Evolutionary conservation across 768 basidiomycete genomes (phyloP).

Genomic region (Tricholoma hemisulphureum): DNA sequence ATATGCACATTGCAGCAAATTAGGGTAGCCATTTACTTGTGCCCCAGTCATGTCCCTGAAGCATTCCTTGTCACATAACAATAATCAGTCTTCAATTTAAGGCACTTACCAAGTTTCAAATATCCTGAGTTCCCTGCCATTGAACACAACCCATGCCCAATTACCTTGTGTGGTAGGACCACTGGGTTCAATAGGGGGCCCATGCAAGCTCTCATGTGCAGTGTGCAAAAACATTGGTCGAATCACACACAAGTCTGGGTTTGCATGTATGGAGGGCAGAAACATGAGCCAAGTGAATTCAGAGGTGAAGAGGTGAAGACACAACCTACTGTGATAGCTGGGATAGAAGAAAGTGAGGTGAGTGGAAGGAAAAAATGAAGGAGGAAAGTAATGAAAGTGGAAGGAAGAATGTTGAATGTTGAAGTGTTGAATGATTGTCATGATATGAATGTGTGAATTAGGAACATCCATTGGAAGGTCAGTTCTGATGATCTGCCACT

Average conservation of each 20-base stretch:
- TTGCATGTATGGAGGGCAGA: not conserved
- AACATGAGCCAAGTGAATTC: not conserved
- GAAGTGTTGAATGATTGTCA: not conserved
- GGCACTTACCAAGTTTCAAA: constrained; percentile 3
- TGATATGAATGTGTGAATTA: not conserved
- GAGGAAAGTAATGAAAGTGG: not conserved
- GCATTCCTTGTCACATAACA: not conserved
- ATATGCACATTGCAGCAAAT: not conserved
- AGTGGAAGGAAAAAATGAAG: not conserved
- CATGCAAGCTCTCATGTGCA: not conserved
- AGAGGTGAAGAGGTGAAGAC: not conserved
- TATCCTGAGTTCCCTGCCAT: not conserved
- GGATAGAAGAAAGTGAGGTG: not conserved
- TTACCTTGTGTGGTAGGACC: not conserved
- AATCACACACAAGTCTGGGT: not conserved
- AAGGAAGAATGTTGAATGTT: no score
- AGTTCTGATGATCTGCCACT: not conserved
- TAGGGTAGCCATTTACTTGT: not conserved
- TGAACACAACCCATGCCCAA: constrained; percentile 1
- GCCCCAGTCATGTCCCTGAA: not conserved
- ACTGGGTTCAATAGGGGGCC: not conserved
- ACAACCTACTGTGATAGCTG: not conserved
- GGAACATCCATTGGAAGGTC: not conserved
- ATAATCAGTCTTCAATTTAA: constrained; percentile 1
- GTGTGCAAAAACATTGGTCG: not conserved